Evolutionary conservation across 495 filamentous ascomycete species (phyloP), one percentile per base, ranked within the genome.

Genomic region (Talaromyces stipitatus): DNA sequence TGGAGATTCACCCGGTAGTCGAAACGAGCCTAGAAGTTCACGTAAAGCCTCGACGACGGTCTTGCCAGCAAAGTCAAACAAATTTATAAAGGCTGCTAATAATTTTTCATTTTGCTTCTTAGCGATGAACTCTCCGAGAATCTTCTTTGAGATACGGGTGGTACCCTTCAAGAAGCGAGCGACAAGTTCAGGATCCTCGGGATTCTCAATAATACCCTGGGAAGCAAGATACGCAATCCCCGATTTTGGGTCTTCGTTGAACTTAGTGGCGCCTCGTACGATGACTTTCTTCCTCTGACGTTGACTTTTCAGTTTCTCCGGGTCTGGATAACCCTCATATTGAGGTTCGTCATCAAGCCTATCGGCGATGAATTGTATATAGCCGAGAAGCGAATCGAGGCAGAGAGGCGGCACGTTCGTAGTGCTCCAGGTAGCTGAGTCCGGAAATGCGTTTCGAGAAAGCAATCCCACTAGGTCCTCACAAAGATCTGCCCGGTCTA

Each of bases 401-500:
- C 95, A 99, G 18, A 99, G 70, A 2, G 95, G 94, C 16, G 94
- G 94, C 10, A 99, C 94, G 66, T 95, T 99, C 24, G 94, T 97
- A 0, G 94, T 99, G 69, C 94, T 99, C 94, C 94, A 99, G 22
- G 92, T 97, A 10, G 92, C 95, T 2, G 94, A 96, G 65, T 99
- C 94, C 7, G 94, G 94, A 62, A 99, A 91, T 9, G 94, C 94
- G 64, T 95, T 97, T 55, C 94, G 80, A 26, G 94, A 91, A 33
- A 99, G 78, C 33, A 99, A 72, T 2, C 94, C 92, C 45, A 99
- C 83, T 79, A 97, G 85, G 64, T 99, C 94, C 69, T 95, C 90
- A 64, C 95, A 99, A 2, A 99, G 70, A 70, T 97, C 94, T 32
- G 84, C 86, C 27, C 95, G 85, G 67, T 97, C 89, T 30, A 91